A percentile compares a stretch with the other conserved stretches of the same genome.
Conservation (phyloP, 2,329 filamentous ascomycete genomes). For the Colletotrichum tanaceti region DNA sequence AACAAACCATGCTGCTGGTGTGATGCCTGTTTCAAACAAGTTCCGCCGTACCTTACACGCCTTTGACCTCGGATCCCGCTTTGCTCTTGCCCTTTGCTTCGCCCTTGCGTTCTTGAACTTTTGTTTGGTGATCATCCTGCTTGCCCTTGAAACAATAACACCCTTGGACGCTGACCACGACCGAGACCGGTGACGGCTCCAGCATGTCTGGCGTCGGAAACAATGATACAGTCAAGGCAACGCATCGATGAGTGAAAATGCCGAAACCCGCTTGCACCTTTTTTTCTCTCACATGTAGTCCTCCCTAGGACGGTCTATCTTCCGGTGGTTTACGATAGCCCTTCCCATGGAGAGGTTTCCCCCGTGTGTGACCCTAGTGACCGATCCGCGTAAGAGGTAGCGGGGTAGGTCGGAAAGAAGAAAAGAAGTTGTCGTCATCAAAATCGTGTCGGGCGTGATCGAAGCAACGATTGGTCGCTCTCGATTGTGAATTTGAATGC, state of each 20-base stretch:
- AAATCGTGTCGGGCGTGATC: constrained; percentile 50
- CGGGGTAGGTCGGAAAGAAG: constrained; percentile 34
- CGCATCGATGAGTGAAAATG: constrained; percentile 52
- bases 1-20: constrained; percentile 46
- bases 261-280: constrained; percentile 54
- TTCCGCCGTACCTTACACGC: constrained; percentile 45
- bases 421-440: constrained; percentile 42
- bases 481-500: constrained; percentile 35
- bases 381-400: constrained; percentile 46
- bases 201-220: constrained; percentile 51
- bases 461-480: constrained; percentile 39
- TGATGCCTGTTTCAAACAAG: constrained; percentile 46
- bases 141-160: constrained; percentile 38
- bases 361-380: constrained; percentile 45
- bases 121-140: constrained; percentile 49
- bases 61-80: constrained; percentile 42
- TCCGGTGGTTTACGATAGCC: constrained; percentile 33
- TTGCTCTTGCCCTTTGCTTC: constrained; percentile 32
- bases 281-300: constrained; percentile 49
- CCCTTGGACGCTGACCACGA: constrained; percentile 31
- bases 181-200: constrained; percentile 44
- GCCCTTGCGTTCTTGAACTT: constrained; percentile 45
- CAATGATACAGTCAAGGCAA: constrained; percentile 59
- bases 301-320: constrained; percentile 49
- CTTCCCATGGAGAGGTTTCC: constrained; percentile 15